Evolutionary conservation across 306 rosid species (phyloP).

Genomic region (Abrus precatorius): DNA sequence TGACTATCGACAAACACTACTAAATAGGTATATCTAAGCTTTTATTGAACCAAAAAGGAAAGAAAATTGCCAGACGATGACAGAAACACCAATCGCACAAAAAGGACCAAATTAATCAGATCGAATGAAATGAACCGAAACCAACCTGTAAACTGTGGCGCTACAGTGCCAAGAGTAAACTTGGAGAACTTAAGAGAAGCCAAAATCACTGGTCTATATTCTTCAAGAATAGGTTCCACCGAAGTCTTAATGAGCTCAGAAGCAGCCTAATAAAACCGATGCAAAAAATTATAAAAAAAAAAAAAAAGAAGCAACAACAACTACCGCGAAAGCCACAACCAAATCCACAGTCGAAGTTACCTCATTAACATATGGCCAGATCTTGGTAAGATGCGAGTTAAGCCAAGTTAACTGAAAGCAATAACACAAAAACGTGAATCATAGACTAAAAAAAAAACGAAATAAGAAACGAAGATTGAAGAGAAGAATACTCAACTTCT

Average conservation of each 20-base stretch:
- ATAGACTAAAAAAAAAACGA: background rate
- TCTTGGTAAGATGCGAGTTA: slow-evolving; percentile 80
- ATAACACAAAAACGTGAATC: slow-evolving; percentile 36
- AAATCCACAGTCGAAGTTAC: slow-evolving; percentile 43
- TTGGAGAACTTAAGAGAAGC: slow-evolving; percentile 87
- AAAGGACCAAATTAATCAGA: slow-evolving; percentile 1
- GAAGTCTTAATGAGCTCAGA: slow-evolving; percentile 91
- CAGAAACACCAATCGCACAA: background rate
- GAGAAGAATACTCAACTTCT: slow-evolving; percentile 65
- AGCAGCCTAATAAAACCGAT: slow-evolving; percentile 71
- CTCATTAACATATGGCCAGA: slow-evolving; percentile 96
- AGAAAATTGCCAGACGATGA: background rate
- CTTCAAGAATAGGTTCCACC: slow-evolving; percentile 86
- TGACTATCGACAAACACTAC: background rate
- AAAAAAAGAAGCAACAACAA: background rate
- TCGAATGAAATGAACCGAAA: slow-evolving; percentile 54
- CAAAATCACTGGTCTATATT: slow-evolving; percentile 75
- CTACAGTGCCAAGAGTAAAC: slow-evolving; percentile 95
- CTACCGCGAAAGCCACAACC: background rate
- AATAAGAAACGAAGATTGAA: background rate
- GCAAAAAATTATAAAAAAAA: background rate
- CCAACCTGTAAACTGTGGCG: slow-evolving; percentile 95
- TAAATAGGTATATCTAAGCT: background rate
- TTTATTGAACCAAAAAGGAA: background rate
- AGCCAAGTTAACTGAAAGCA: slow-evolving; percentile 82